phyloP scores from a whole-genome alignment of 2,329 filamentous ascomycete genomes.

The Ilyonectria mors-panacis region DNA sequence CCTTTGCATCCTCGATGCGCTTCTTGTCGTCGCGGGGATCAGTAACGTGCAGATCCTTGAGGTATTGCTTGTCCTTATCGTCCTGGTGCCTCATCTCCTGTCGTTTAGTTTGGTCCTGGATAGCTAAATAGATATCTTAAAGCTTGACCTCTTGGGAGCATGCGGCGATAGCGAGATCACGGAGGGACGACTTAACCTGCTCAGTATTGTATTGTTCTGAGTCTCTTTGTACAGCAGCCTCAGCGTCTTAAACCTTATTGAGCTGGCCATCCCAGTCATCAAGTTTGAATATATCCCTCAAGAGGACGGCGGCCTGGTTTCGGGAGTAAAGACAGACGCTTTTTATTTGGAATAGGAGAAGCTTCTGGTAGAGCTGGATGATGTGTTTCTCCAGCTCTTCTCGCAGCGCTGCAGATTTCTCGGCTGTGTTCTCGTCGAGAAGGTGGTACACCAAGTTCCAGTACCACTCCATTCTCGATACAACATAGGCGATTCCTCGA shows the following conservation, averaged over 20 bases:
- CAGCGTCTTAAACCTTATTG: constrained; percentile 45
- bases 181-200: constrained; percentile 19
- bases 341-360: constrained; percentile 59
- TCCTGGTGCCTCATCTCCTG: constrained; percentile 24
- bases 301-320: constrained; percentile 46
- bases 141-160: constrained; percentile 17
- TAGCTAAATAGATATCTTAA: constrained; percentile 17
- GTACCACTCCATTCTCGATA: constrained; percentile 52
- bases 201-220: constrained; percentile 33
- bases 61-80: constrained; percentile 20
- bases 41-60: neutral
- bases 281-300: constrained; percentile 49
- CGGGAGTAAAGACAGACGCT: constrained; percentile 56
- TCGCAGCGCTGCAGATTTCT: constrained; percentile 35
- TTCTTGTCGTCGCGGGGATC: neutral
- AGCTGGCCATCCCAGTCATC: constrained; percentile 55
- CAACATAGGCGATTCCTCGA: constrained; percentile 47
- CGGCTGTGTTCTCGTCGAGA: constrained; percentile 40
- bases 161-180: neutral
- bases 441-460: constrained; percentile 51
- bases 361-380: constrained; percentile 55
- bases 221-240: constrained; percentile 36
- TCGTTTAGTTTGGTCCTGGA: constrained; percentile 25
- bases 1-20: neutral
- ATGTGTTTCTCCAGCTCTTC: constrained; percentile 49